Evolutionary conservation across 768 basidiomycete genomes (phyloP), one percentile per base, ranked within the genome.

Genomic region (Boletus edulis): DNA sequence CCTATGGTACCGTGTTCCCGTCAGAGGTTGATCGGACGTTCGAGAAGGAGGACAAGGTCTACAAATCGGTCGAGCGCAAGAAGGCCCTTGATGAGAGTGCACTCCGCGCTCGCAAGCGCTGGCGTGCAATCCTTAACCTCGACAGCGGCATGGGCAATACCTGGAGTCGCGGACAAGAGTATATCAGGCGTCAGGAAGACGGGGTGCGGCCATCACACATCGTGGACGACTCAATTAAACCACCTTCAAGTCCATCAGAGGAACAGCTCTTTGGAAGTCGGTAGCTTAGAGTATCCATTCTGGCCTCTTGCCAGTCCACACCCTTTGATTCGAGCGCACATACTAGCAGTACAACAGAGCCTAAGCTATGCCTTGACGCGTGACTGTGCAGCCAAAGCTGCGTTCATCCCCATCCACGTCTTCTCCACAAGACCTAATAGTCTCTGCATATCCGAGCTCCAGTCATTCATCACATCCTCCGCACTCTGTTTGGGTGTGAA

Each of bases 321-420:
- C 29, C 18, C 27, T 35, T 46, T 24, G 34, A 39, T 29, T 51
- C 38, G 31, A n/a, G 37, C 35, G 51, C 50, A 44, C 53, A 54
- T 24, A 37, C 35, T 63, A 61, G 60, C 39, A 55, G 54, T 63
- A 61, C 59, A 59, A 46, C 52, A 57, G 47, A 46, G 44, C 54
- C n/a, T 15, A 40, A 41, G 50, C 63, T 70, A 78, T 62, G 74
- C 74, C 58, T 78, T 81, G 58, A 76, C 75, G 56, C 85, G 78
- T 47, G 88, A 84, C 61, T 90, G 88, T 20, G 91, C 91, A 45
- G 91, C 91, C 68, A 90, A 83, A 12, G 91, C 91, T 34, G 91
- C 91, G 61, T 93, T 93, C 81, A 94, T 87, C 37, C 88, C 89
- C 91, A 94, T 94, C 91, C 95, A 97, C n/a, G 93, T 94, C 82